Base-by-base conservation (phyloP, 441 rosid genomes). In the Hura crepitans region DNA sequence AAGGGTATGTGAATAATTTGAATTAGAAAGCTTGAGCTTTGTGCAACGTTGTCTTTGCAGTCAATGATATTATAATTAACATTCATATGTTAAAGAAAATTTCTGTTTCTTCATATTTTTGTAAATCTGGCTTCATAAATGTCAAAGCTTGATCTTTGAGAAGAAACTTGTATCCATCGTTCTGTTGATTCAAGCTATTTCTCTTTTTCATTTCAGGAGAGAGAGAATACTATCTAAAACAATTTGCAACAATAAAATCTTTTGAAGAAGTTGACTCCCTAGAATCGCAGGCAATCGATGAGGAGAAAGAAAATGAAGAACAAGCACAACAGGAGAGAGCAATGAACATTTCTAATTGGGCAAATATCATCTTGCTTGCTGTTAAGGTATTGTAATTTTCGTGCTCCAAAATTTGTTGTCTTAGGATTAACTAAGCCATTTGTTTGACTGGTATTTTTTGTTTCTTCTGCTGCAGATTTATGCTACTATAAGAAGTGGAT, bases 401-500 rank as follows among this genome's bases (percentile, higher is more conserved):
- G 37, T 50, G 13, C 39, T 49, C 12, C 42, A 35, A 18, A 25
- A 58, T 18, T 20, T 12, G 2, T 1, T 9, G 55, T 72, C 13
- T 25, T 15, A 43, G 18, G 33, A 7, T 20, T 31, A 6, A 17
- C 39, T 18, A n/a, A 15, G 25, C 25, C n/a, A n/a, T 3, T 18
- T 25, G 12, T 1, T 42, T 13, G 46, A 42, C 14, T 14, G 27
- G 10, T 31, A 2, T 46, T 47, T 59, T 28, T n/a, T n/a, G n/a
- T n/a, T n/a, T 39, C 9, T 17, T 68, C 12, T 31, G 4, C 1
- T 71, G 74, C 82, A 93, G 96, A 77, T 87, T 35, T 93, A 84
- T 80, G 98, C 96, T 27, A 89, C 97, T 4, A 37, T 93, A 66
- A 85, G 59, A 84, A 89, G 89, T 87, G 97, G 93, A 78, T 93